Evolutionary conservation across 495 filamentous ascomycete species (phyloP).

Genomic region (Penicillium fimorum): DNA sequence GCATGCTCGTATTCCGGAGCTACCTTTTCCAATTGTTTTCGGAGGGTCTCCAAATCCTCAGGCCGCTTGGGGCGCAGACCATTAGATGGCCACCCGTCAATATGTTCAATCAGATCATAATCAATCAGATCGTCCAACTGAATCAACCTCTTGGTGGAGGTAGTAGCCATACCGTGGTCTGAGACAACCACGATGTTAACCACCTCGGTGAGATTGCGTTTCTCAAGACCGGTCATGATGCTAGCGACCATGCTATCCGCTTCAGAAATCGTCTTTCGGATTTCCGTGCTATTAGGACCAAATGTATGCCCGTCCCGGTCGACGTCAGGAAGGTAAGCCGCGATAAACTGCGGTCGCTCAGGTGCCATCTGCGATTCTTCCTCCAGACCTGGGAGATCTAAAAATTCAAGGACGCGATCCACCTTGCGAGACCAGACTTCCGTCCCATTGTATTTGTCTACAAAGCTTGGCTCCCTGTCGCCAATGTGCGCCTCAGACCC

Average conservation of each 20-base stretch:
- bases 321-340: conserved; percentile 90
- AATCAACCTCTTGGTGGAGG: conserved; percentile 73
- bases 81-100: conserved; percentile 92
- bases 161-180: conserved; percentile 97
- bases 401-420: conserved; percentile 68
- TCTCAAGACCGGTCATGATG: conserved; percentile 73
- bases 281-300: conserved; percentile 93
- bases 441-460: conserved; percentile 80
- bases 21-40: conserved; percentile 36
- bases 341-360: conserved; percentile 79
- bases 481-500: conserved; percentile 79
- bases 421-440: conserved; percentile 74
- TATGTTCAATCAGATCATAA: conserved; percentile 68
- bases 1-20: conserved; percentile 57
- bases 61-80: conserved; percentile 75
- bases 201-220: conserved; percentile 79
- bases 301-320: conserved; percentile 82
- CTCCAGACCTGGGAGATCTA: conserved; percentile 75
- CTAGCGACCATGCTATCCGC: conserved; percentile 77
- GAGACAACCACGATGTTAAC: conserved; percentile 98
- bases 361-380: conserved; percentile 33
- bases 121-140: conserved; percentile 93
- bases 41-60: conserved; percentile 51
- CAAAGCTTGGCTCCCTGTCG: conserved; percentile 63
- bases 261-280: conserved; percentile 64